Base-by-base conservation (phyloP, 495 filamentous ascomycete species). In the Annulohypoxylon maeteangense region DNA sequence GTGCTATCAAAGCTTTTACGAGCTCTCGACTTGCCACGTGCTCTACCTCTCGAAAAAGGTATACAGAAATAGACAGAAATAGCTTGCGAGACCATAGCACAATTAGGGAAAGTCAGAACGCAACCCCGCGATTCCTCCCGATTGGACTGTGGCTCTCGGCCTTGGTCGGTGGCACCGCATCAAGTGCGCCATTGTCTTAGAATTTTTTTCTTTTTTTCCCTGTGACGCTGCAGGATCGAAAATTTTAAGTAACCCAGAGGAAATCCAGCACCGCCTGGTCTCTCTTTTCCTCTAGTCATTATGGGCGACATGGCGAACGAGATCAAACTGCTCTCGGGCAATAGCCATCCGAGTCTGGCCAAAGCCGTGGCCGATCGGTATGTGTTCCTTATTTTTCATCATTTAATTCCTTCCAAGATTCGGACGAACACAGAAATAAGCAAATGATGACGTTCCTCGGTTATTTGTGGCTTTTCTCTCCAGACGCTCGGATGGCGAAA, bases 281-380 rank as follows among this genome's bases (percentile, higher is more conserved):
- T 47, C 38, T 56, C 51, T 48, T 63, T 54, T 62, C 44, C 42
- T 64, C 56, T 45, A 47, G 56, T 65, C 72, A 75, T 18, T 45
- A 77, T 77, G 78, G 81, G 77, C 78, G 82, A 84, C 72, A 85
- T 85, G 83, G 82, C 83, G 62, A 98, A 98, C 87, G 94, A 93
- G 53, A 97, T 98, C 83, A 98, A 98, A 82, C 82, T 98, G 70
- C 87, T 98, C 78, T 95, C 94, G 75, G 95, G 95, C 74, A 96
- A 95, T 81, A 97, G 94, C 81, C 95, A 99, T 81, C 95, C 95
- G 10, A 87, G 91, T 75, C 88, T 99, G 62, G 94, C 95, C 42
- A 90, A 90, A 80, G 87, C 91, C 75, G 92, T 99, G 58, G 94
- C 95, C 73, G 93, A 97, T 79, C 88, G 94, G 95, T 98, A 87